Evolutionary conservation across 169 alveolate species (phyloP).

Genomic region (Babesia bigemina): DNA sequence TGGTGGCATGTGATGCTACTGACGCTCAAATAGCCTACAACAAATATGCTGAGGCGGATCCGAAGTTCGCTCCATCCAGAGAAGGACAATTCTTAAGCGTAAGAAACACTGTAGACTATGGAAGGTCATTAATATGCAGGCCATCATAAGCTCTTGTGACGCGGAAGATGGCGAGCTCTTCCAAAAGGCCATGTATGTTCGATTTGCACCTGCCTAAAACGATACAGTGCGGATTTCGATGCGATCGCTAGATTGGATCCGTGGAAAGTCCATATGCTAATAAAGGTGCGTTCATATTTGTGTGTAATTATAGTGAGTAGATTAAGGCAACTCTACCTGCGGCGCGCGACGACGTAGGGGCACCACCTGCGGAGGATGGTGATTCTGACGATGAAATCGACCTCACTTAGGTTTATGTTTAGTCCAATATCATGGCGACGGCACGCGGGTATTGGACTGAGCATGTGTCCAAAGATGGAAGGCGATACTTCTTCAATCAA

Average conservation of each 20-base stretch:
- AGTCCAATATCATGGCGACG: not conserved
- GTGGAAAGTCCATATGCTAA: slow-evolving; percentile 62
- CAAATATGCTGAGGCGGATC: slow-evolving; percentile 45
- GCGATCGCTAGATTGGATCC: slow-evolving; percentile 47
- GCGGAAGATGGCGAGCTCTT: slow-evolving; percentile 41
- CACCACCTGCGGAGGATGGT: slow-evolving; percentile 15
- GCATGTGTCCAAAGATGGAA: slow-evolving; percentile 82
- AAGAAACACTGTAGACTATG: not conserved
- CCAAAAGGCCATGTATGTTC: slow-evolving; percentile 49
- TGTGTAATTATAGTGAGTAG: not conserved
- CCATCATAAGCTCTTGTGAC: slow-evolving; percentile 57
- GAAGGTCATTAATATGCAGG: slow-evolving; percentile 8
- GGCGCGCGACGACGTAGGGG: slow-evolving; percentile 40
- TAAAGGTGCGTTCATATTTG: slow-evolving; percentile 22
- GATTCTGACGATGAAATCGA: slow-evolving; percentile 56
- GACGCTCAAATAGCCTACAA: slow-evolving; percentile 61
- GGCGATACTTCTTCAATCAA: slow-evolving; percentile 77
- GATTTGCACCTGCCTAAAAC: not conserved
- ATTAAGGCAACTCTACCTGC: slow-evolving; percentile 17
- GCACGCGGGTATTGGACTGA: slow-evolving; percentile 73
- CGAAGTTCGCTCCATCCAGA: slow-evolving; percentile 46
- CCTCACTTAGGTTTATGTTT: slow-evolving; percentile 19
- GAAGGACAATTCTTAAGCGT: slow-evolving; percentile 65
- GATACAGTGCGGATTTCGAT: slow-evolving; percentile 54
- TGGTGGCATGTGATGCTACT: slow-evolving; percentile 49